A percentile compares a stretch with the other conserved stretches of the same genome.
Evolutionary conservation across 257 asterid species (phyloP).

Genomic region (Catharanthus roseus): DNA sequence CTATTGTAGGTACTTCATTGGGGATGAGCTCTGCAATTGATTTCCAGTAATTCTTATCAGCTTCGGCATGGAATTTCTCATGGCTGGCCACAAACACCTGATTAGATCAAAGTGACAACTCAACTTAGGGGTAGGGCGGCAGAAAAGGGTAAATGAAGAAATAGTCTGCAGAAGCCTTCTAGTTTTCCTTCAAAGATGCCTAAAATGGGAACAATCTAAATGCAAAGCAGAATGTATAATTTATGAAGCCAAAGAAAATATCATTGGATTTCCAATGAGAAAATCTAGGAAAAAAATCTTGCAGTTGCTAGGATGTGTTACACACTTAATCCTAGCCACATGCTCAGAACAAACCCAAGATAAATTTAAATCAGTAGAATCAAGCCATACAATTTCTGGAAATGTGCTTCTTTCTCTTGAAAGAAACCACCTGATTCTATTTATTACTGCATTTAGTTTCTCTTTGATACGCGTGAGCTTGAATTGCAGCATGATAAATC

Average conservation of each 20-base stretch:
- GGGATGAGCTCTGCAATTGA: constrained; percentile 77
- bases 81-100: constrained; percentile 54
- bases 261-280: not conserved
- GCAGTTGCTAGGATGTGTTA: not conserved
- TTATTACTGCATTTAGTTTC: not conserved
- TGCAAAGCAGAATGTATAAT: not conserved
- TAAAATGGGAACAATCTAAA: not conserved
- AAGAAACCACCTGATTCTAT: not conserved
- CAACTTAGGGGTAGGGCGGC: not conserved
- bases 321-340: not conserved
- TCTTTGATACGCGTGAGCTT: not conserved
- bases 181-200: not conserved
- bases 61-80: constrained; percentile 77
- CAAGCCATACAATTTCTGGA: not conserved
- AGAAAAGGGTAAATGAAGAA: not conserved
- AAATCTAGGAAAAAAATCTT: not conserved
- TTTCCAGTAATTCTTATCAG: constrained; percentile 81
- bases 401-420: not conserved
- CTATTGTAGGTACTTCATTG: constrained; percentile 55
- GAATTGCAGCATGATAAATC: not conserved
- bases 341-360: not conserved
- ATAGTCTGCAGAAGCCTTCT: not conserved
- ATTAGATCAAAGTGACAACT: not conserved
- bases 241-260: not conserved
- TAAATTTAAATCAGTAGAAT: no score